Base-by-base conservation (phyloP, 2,329 filamentous ascomycete species). In the Elsinoe fawcettii region DNA sequence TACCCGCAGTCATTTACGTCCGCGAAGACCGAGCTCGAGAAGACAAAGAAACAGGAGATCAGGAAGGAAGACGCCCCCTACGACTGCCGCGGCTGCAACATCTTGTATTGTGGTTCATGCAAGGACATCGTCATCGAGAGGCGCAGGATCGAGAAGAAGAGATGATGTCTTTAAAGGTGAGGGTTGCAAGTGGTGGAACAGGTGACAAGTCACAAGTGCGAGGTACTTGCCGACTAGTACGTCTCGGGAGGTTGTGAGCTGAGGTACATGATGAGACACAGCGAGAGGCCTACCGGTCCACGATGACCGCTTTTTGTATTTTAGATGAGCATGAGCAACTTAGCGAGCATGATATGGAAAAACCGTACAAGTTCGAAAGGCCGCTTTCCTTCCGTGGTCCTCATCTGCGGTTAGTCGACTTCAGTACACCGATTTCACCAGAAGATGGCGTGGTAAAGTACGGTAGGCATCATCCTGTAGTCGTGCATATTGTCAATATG, bases 111-210 rank as follows among this genome's bases (percentile, higher is more conserved):
- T 25, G 49, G 34, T 9, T 30, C 20, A 34, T 53, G 55, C 20
- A 57, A 37, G 43, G 51, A 43, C 8, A 53, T 61, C 47, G 59
- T 61, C 25, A 34, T 60, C 49, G 23, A 23, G 22, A 41, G 16
- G 36, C 30, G 46, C 25, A 22, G 27, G 51, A 30, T 18, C 46
- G 49, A 53, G 14, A 53, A 25, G 32, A 53, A n/a, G 41, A 25
- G 20, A 25, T 46, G 12, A 46, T 23, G 22, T 9, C n/a, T n/a
- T n/a, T 46, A 20, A 7, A 4, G 34, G 9, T 37, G 14, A 37
- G 4, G 11, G 14, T 12, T 4, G 34, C 6, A 14, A 12, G 11
- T n/a, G 5, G 3, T 37, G 14, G 9, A n/a, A 3, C 34, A 37
- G 34, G 12, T n/a, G n/a, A n/a, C n/a, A n/a, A 37, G 34, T 37